Evolutionary conservation across 1,139 yeast genomes (phyloP), one percentile per base, ranked within the genome.

Genomic region (Yamadazyma triangularis): DNA sequence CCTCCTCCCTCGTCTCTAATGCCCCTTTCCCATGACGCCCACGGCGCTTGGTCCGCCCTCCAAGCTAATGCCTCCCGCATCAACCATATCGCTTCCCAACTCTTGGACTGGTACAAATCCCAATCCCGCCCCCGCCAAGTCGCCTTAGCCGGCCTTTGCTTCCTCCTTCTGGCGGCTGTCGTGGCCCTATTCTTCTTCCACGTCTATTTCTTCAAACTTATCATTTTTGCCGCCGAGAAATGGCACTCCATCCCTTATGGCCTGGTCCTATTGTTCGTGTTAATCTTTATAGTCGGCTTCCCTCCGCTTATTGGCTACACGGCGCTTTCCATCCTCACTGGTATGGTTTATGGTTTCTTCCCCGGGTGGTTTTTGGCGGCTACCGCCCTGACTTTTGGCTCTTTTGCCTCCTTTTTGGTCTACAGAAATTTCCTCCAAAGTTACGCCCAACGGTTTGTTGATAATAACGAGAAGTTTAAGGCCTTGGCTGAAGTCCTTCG

Each of bases 271-370:
- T 57, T 89, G 39, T 73, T 80, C 39, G 16, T 57, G 4, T 49
- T 66, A 38, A 50, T 67, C 8, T 68, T 68, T 41, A 40, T 60
- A 8, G 72, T 68, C 22, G 70, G 72, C 0, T 88, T 91, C 64
- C 98, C 98, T 3, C 98, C 97, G 2, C 44, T 89, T 43, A 58
- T 88, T 29, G 98, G 98, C 2, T 89, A 81, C 56, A 71, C 91
- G 3, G 70, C 83, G 9, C 58, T 85, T 23, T 71, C 82, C 13
- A 69, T 85, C 36, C 55, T 85, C 10, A 65, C 79, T 8, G 98
- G 97, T 2, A 79, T 87, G 76, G 73, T 83, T 16, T 91, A 82
- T 52, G 97, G 97, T 2, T 72, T 85, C 41, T 75, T 81, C 2
- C 52, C 61, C 31, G 97, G 96, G 0, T 89, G 95, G 93, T 67